These are phyloP conservation scores for Prunus mongolica DNA, from an alignment of 306 rosid genomes.

Conservation along the genomic window DNA sequence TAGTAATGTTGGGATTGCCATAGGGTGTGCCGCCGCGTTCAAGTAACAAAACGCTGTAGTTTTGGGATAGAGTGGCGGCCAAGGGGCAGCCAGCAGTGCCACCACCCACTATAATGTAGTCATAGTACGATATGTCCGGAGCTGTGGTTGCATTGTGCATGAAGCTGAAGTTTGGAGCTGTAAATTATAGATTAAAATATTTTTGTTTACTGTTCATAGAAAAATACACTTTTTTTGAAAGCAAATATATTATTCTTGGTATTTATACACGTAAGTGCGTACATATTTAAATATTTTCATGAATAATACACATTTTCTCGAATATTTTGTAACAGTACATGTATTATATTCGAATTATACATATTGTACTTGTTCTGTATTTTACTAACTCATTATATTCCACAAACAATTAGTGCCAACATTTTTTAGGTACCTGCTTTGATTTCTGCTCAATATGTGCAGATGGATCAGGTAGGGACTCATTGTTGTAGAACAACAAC, in stretches of 20 bases:
- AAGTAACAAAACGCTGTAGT: constrained; percentile 58
- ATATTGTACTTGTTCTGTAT: too few species aligned
- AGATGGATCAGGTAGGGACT: background rate
- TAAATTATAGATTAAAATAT: background rate
- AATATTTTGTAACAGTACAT: too few species aligned
- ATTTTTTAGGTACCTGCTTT: background rate
- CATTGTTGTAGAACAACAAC: background rate
- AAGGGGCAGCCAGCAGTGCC: constrained; percentile 88
- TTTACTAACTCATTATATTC: too few species aligned
- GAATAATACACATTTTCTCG: too few species aligned
- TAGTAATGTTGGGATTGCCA: constrained; percentile 60
- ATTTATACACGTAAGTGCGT: too few species aligned
- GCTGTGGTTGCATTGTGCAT: constrained; percentile 54
- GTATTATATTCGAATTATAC: too few species aligned
- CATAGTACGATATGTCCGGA: constrained; percentile 45
- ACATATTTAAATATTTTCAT: too few species aligned
- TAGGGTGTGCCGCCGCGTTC: constrained; percentile 85
- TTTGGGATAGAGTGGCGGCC: constrained; percentile 71
- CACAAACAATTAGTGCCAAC: background rate
- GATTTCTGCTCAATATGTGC: background rate
- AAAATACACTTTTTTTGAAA: too few species aligned
- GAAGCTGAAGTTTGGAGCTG: constrained; percentile 51
- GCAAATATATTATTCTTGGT: too few species aligned
- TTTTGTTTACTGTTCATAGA: too few species aligned
- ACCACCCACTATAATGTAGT: constrained; percentile 76